Evolutionary conservation across 257 asterid genomes (phyloP).

Genomic region (Craterostigma plantagineum): DNA sequence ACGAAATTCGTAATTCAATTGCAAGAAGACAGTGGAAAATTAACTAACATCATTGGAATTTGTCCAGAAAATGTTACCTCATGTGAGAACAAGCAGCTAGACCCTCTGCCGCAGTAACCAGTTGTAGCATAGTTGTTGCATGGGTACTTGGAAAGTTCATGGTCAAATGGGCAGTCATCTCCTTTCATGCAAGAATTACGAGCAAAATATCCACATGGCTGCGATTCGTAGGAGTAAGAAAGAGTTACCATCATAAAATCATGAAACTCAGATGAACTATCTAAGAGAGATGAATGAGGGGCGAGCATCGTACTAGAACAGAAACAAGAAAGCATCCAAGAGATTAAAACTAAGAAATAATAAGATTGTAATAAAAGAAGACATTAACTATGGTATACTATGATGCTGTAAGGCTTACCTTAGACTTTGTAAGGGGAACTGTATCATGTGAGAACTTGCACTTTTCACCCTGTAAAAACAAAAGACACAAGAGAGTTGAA

Average conservation of each 20-base stretch:
- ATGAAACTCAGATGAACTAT: no score
- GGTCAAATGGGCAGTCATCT: conserved; percentile 81
- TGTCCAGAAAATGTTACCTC: conserved; percentile 29
- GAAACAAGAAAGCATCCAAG: no score
- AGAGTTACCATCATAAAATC: no score
- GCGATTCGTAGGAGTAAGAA: no score
- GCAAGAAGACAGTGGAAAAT: conserved; percentile 1
- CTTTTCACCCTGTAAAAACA: conserved; percentile 53
- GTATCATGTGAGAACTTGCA: conserved; percentile 94
- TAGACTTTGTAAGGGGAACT: conserved; percentile 67
- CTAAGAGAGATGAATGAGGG: conserved; percentile 2
- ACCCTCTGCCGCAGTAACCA: conserved; percentile 75
- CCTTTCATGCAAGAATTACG: conserved; percentile 94
- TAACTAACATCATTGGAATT: conserved; percentile 2
- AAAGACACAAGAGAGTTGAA: conserved; percentile 8
- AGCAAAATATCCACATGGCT: conserved; percentile 89
- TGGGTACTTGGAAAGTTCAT: conserved; percentile 74
- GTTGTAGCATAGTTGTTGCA: conserved; percentile 40
- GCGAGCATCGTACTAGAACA: not conserved
- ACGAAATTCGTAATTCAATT: not conserved
- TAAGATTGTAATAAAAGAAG: no score
- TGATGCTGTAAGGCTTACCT: conserved; percentile 23
- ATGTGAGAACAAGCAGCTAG: conserved; percentile 75
- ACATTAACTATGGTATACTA: no score
- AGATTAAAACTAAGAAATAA: no score